Evolutionary conservation across 768 basidiomycete species (phyloP), one percentile per base, ranked within the genome.

Genomic region (Exidia glandulosa): DNA sequence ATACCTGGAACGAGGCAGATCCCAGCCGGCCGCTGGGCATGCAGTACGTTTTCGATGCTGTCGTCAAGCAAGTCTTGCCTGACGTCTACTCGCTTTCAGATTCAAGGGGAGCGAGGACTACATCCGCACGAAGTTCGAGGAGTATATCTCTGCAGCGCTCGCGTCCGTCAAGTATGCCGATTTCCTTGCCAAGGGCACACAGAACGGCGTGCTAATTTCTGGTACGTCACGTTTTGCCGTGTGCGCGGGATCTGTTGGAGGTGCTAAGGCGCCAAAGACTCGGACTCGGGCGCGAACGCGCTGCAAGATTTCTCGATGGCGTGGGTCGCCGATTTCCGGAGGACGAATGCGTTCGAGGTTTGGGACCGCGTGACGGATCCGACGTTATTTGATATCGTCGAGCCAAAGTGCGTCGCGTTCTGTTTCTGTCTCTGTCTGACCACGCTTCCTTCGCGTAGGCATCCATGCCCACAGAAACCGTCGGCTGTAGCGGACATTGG

Each of bases 31-130:
- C 80, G 2, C 66, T 72, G 14, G 79, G 78, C 31, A 82, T 94
- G 79, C 83, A 84, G 84, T 90, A 65, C 55, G 86, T 78, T 41
- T 54, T 63, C 52, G 54, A 29, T 55, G 12, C 19, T n/a, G 2
- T 14, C 54, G 32, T 60, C 32, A 31, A n/a, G n/a, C n/a, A n/a
- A n/a, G n/a, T n/a, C 25, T 12, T n/a, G n/a, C n/a, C n/a, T n/a
- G n/a, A n/a, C n/a, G n/a, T n/a, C n/a, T n/a, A n/a, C n/a, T n/a
- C n/a, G n/a, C n/a, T n/a, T n/a, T n/a, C 67, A 91, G 88, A 63
- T 98, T 95, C 75, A 88, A 89, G 72, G 96, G 95, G 13, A 93
- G 90, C 65, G 96, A 99, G 65, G 96, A 99, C 70, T 97, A 94
- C 68, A 73, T 99, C 29, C 79, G 96, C 60, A 80, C 81, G 34